These are phyloP conservation scores for Toxicodendron radicans DNA, from an alignment of 345 rosid genomes.

Conservation along the genomic window DNA sequence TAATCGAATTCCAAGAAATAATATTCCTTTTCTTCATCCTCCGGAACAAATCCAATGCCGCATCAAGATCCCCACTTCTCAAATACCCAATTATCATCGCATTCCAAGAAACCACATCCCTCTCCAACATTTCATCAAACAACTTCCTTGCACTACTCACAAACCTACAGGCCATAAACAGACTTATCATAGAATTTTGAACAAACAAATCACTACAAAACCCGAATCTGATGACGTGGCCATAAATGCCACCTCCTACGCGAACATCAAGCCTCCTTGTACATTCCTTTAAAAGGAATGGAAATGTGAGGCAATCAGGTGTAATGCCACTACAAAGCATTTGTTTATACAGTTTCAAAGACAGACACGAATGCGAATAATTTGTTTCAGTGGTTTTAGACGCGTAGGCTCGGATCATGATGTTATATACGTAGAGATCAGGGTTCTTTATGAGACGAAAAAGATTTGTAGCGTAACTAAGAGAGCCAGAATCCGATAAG, in stretches of 20 bases:
- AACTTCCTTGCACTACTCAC: slow-evolving; percentile 33
- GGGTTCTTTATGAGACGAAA: slow-evolving; percentile 36
- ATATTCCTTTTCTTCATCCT: slow-evolving; percentile 42
- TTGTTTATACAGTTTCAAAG: slow-evolving; percentile 41
- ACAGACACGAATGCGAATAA: background rate
- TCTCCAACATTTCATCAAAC: slow-evolving; percentile 55
- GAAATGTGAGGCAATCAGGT: slow-evolving; percentile 56
- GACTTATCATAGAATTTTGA: slow-evolving; percentile 44
- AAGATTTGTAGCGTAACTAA: slow-evolving; percentile 41
- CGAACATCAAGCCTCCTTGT: slow-evolving; percentile 25
- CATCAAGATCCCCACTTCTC: slow-evolving; percentile 50
- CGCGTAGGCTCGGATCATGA: slow-evolving; percentile 60
- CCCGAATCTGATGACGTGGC: slow-evolving; percentile 45
- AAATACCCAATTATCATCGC: slow-evolving; percentile 49
- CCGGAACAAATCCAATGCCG: slow-evolving; percentile 38
- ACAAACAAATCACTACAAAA: slow-evolving; percentile 39
- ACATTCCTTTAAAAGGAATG: slow-evolving; percentile 63
- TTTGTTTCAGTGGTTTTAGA: slow-evolving; percentile 10
- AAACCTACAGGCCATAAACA: slow-evolving; percentile 34
- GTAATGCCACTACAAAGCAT: slow-evolving; percentile 40
- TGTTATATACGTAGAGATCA: slow-evolving; percentile 37
- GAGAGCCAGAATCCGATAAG: slow-evolving; percentile 40
- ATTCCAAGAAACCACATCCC: slow-evolving; percentile 64
- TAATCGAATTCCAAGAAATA: slow-evolving; percentile 59
- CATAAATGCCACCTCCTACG: slow-evolving; percentile 40